phyloP scores from a whole-genome alignment of 2,329 filamentous ascomycete genomes.

The Penicillium sp. region DNA sequence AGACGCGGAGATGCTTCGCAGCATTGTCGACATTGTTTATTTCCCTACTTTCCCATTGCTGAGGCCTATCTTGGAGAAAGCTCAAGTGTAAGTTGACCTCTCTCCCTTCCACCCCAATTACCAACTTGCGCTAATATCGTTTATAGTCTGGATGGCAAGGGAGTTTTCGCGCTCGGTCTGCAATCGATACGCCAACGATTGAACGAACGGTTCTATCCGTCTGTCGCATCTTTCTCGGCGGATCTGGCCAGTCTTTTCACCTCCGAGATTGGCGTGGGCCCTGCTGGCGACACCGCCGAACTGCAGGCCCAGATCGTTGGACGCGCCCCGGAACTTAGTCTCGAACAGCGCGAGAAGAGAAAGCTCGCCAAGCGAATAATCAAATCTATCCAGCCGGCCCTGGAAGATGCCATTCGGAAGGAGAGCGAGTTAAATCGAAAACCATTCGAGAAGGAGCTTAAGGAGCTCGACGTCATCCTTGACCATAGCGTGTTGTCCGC shows the following conservation, averaged over 20 bases:
- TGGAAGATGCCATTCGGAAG: slow-evolving; percentile 76
- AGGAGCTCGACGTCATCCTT: slow-evolving; percentile 74
- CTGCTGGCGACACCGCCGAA: slow-evolving; percentile 50
- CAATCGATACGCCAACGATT: slow-evolving; percentile 57
- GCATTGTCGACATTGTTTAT: slow-evolving; percentile 86
- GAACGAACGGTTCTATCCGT: slow-evolving; percentile 62
- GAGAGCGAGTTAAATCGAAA: slow-evolving; percentile 80
- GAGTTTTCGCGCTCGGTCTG: slow-evolving; percentile 60
- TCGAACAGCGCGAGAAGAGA: slow-evolving; percentile 79
- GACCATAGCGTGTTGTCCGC: slow-evolving; percentile 65
- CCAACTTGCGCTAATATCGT: slow-evolving; percentile 20
- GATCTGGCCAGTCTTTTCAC: slow-evolving; percentile 63
- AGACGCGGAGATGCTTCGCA: slow-evolving; percentile 73
- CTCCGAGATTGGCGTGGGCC: slow-evolving; percentile 56
- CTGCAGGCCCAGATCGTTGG: slow-evolving; percentile 57
- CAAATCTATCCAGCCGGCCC: slow-evolving; percentile 75
- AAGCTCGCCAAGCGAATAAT: slow-evolving; percentile 88
- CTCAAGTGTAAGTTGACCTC: slow-evolving; percentile 69
- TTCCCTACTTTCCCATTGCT: slow-evolving; percentile 83
- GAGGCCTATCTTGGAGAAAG: slow-evolving; percentile 77
- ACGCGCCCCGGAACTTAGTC: slow-evolving; percentile 48
- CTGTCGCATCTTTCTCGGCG: slow-evolving; percentile 63
- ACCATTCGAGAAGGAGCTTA: slow-evolving; percentile 69
- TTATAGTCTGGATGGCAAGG: slow-evolving; percentile 54
- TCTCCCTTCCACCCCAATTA: neutral